Conservation (phyloP, 1,284 basidiomycete species). For the Austroboletus niveus region DNA sequence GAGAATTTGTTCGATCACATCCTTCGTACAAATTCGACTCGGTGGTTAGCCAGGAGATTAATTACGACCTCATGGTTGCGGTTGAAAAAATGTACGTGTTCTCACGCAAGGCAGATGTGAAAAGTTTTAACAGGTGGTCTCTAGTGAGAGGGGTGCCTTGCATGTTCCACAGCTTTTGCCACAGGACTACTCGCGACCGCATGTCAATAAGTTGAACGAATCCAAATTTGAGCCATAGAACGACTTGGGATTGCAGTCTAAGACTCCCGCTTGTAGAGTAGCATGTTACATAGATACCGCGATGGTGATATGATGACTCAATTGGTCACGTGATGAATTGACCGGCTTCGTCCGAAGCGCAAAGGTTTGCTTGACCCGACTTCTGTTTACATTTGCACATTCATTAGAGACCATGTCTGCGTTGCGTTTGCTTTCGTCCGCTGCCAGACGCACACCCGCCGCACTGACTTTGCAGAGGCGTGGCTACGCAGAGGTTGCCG, state of each 20-base stretch:
- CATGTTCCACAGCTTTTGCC: conserved; percentile 66
- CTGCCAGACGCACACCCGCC: conserved; percentile 57
- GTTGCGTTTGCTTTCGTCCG: conserved; percentile 65
- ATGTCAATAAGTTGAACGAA: conserved; percentile 27
- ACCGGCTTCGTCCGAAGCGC: conserved; percentile 30
- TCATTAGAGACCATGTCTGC: conserved; percentile 59
- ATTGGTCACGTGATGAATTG: conserved; percentile 23
- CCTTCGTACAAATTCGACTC: conserved; percentile 91
- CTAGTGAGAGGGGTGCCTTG: conserved; percentile 69
- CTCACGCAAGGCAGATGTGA: background rate
- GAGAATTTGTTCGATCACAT: conserved; percentile 87
- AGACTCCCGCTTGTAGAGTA: background rate
- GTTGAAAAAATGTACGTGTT: conserved; percentile 86
- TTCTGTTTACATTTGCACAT: background rate
- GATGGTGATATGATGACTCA: background rate
- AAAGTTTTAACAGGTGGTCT: conserved; percentile 13
- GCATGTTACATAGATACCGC: background rate
- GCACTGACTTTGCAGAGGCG: conserved; percentile 57
- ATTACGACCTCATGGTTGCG: conserved; percentile 89
- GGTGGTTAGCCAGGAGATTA: conserved; percentile 86
- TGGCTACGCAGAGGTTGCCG: conserved; percentile 85
- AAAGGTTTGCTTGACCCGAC: background rate
- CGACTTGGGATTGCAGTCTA: background rate
- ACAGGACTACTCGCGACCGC: conserved; percentile 42
- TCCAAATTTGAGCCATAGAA: conserved; percentile 26